These are phyloP conservation scores for Cephalotrichum gorgonifer DNA, from an alignment of 2,329 filamentous ascomycete species.

Conservation along the genomic window DNA sequence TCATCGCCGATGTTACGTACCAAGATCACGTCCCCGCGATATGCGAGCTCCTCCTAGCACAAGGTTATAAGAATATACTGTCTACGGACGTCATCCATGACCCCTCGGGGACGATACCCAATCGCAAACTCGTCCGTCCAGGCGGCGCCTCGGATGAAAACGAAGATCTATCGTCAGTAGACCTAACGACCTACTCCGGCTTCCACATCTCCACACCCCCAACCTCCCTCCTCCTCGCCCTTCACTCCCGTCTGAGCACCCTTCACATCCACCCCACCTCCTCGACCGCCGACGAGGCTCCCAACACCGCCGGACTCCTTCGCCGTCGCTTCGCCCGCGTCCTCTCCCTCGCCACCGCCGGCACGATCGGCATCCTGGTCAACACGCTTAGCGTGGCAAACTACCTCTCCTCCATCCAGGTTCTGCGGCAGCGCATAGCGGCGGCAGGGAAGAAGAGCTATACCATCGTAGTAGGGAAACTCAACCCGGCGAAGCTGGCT, in stretches of 20 bases:
- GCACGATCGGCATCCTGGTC: conserved; percentile 87
- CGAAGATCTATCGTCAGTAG: conserved; percentile 24
- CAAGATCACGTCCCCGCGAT: conserved; percentile 60
- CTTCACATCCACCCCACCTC: conserved; percentile 54
- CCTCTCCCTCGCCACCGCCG: conserved; percentile 66
- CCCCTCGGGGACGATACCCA: conserved; percentile 72
- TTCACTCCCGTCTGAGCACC: conserved; percentile 69
- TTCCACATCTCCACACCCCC: conserved; percentile 81
- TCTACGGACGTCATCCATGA: conserved; percentile 66
- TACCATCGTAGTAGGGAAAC: conserved; percentile 89
- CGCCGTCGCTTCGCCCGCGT: conserved; percentile 83
- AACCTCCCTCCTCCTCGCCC: conserved; percentile 72
- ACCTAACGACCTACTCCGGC: conserved; percentile 58
- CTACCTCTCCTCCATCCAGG: conserved; percentile 71
- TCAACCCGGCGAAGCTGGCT: conserved; percentile 90
- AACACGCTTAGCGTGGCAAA: conserved; percentile 91
- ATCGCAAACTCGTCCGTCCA: conserved; percentile 50
- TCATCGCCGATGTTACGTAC: conserved; percentile 89
- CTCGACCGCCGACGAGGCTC: conserved; percentile 35
- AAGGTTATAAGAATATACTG: conserved; percentile 62
- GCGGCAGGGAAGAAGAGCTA: conserved; percentile 88
- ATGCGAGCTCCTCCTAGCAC: conserved; percentile 36
- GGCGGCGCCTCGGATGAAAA: not conserved
- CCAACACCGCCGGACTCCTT: conserved; percentile 44
- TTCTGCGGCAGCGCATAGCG: conserved; percentile 62